phyloP scores from a whole-genome alignment of 768 basidiomycete genomes.

The Mycena alexandri region DNA sequence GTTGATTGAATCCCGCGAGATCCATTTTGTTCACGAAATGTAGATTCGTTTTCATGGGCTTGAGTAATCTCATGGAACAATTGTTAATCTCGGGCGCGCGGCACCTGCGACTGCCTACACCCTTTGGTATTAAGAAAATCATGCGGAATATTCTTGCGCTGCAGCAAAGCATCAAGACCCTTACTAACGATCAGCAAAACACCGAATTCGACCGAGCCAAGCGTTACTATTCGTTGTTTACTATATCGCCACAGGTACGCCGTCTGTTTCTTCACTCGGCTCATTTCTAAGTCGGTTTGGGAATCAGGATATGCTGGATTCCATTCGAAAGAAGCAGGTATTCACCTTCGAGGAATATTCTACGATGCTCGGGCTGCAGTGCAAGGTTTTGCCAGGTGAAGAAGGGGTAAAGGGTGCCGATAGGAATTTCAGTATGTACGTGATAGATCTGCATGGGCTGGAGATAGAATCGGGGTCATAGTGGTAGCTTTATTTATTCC shows the following conservation, averaged over 20 bases:
- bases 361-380: constrained; percentile 89
- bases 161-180: constrained; percentile 89
- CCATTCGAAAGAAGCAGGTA: constrained; percentile 68
- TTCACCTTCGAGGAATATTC: constrained; percentile 96
- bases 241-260: constrained; percentile 77
- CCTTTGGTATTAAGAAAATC: constrained; percentile 88
- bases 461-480: constrained; percentile 63
- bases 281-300: background rate
- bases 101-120: constrained; percentile 75
- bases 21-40: constrained; percentile 27
- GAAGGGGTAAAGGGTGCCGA: constrained; percentile 67
- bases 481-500: constrained; percentile 33
- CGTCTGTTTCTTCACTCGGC: background rate
- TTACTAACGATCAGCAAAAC: constrained; percentile 69
- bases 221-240: constrained; percentile 86
- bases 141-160: constrained; percentile 90
- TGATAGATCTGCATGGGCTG: constrained; percentile 90
- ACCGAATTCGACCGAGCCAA: constrained; percentile 83
- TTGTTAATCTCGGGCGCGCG: constrained; percentile 82
- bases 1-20: constrained; percentile 42
- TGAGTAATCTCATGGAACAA: constrained; percentile 88
- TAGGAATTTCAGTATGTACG: constrained; percentile 86
- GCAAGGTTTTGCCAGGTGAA: constrained; percentile 76
- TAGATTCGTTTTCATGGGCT: constrained; percentile 90
- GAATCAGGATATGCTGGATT: constrained; percentile 80